These are phyloP conservation scores for Pyrenula aspistea DNA, from an alignment of 495 filamentous ascomycete species.

Conservation along the genomic window DNA sequence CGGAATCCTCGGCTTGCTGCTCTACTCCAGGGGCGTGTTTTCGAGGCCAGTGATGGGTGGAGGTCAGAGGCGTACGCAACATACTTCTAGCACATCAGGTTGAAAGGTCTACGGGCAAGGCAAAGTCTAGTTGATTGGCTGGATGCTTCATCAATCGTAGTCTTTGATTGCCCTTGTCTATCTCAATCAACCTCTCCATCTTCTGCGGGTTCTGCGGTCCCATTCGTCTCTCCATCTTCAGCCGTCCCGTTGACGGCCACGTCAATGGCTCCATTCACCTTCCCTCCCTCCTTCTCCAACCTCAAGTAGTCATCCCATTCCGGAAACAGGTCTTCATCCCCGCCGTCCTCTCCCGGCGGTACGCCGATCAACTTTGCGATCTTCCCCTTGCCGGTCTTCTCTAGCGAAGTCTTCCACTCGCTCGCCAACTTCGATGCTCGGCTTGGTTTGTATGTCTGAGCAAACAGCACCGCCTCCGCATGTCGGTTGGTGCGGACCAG, in stretches of 20 bases:
- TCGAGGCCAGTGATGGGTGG: no score
- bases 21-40: no score
- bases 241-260: background rate
- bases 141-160: no score
- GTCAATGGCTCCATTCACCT: background rate
- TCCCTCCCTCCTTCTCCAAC: slow-evolving; percentile 58
- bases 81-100: no score
- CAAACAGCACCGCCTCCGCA: slow-evolving; percentile 80
- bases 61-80: no score
- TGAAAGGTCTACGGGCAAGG: no score
- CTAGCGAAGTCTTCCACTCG: slow-evolving; percentile 70
- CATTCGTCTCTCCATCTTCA: background rate
- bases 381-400: slow-evolving; percentile 69
- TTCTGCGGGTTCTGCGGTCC: background rate
- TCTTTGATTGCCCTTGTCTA: no score
- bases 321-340: slow-evolving; percentile 87
- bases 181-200: background rate
- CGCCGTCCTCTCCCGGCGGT: slow-evolving; percentile 48
- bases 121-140: no score
- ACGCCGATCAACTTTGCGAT: slow-evolving; percentile 71
- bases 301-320: slow-evolving; percentile 87
- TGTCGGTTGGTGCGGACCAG: slow-evolving; percentile 63
- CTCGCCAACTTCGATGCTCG: slow-evolving; percentile 53
- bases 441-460: slow-evolving; percentile 88
- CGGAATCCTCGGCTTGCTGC: no score